These are phyloP conservation scores for Pyrenula massariospora DNA, from an alignment of 495 filamentous ascomycete species.

Conservation along the genomic window DNA sequence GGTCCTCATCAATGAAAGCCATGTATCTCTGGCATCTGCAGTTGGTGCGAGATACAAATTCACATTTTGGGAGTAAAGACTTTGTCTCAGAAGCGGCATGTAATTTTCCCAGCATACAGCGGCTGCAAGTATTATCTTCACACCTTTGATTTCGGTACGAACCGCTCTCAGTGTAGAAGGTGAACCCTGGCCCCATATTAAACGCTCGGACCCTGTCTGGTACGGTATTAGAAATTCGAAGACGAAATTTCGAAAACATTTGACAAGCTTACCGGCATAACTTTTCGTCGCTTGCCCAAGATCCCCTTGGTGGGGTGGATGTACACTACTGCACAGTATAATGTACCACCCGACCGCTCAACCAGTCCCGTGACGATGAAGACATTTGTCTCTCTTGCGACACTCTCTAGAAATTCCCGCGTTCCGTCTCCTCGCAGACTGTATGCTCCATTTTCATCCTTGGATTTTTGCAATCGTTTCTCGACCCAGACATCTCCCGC, in stretches of 20 bases:
- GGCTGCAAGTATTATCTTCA: slow-evolving; percentile 64
- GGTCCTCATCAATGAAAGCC: slow-evolving; percentile 73
- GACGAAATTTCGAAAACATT: neutral
- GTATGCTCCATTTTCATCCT: slow-evolving; percentile 19
- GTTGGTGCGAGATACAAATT: slow-evolving; percentile 90
- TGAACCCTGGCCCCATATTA: slow-evolving; percentile 85
- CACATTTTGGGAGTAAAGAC: slow-evolving; percentile 82
- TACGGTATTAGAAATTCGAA: slow-evolving; percentile 1
- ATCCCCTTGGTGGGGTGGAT: slow-evolving; percentile 62
- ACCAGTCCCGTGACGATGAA: slow-evolving; percentile 73
- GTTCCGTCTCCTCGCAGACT: slow-evolving; percentile 69
- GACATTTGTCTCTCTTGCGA: slow-evolving; percentile 64
- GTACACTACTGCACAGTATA: slow-evolving; percentile 80
- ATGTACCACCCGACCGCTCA: slow-evolving; percentile 64
- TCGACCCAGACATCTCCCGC: slow-evolving; percentile 64
- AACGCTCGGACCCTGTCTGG: slow-evolving; percentile 66
- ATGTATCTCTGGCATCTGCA: slow-evolving; percentile 75
- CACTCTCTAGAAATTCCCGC: slow-evolving; percentile 61
- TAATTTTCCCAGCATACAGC: slow-evolving; percentile 98
- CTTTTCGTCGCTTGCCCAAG: slow-evolving; percentile 83
- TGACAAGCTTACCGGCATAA: slow-evolving; percentile 61
- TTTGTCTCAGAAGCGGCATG: slow-evolving; percentile 77
- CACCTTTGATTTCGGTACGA: slow-evolving; percentile 65
- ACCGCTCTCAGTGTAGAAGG: slow-evolving; percentile 71
- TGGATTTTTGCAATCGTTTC: slow-evolving; percentile 41